phyloP scores from a whole-genome alignment of 2,329 filamentous ascomycete species.

The Penicillium sp. region DNA sequence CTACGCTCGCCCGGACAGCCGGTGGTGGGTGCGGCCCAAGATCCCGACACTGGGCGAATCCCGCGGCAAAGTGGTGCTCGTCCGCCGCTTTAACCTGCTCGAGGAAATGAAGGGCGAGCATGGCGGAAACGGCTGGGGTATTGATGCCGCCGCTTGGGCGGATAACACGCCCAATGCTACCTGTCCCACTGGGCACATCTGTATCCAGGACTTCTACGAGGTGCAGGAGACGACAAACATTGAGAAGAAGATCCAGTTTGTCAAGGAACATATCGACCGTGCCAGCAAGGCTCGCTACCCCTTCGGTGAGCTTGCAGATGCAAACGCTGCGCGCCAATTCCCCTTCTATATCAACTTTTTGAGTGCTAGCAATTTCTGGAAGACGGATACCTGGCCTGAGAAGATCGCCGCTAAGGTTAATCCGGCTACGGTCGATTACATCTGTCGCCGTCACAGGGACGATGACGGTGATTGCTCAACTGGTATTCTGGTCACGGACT shows the following conservation, averaged over 20 bases:
- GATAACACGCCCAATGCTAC: slow-evolving; percentile 78
- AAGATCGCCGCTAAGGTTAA: slow-evolving; percentile 83
- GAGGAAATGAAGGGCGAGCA: slow-evolving; percentile 41
- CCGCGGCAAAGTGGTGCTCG: slow-evolving; percentile 74
- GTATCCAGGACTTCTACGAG: slow-evolving; percentile 93
- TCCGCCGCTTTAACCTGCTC: slow-evolving; percentile 71
- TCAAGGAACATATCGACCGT: slow-evolving; percentile 69
- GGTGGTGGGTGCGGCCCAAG: slow-evolving; percentile 73
- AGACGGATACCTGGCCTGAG: slow-evolving; percentile 85
- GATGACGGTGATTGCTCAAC: slow-evolving; percentile 66
- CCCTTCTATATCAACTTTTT: slow-evolving; percentile 89
- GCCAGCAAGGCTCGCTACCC: slow-evolving; percentile 51
- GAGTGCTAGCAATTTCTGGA: slow-evolving; percentile 91
- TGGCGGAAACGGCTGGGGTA: slow-evolving; percentile 50
- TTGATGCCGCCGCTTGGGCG: slow-evolving; percentile 65
- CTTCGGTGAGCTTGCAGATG: slow-evolving; percentile 30
- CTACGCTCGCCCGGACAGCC: slow-evolving; percentile 55
- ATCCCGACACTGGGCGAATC: slow-evolving; percentile 73
- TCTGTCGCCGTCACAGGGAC: slow-evolving; percentile 50
- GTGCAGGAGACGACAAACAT: slow-evolving; percentile 70
- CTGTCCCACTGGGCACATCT: slow-evolving; percentile 64
- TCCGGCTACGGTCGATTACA: slow-evolving; percentile 59
- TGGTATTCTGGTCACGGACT: slow-evolving; percentile 87
- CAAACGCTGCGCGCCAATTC: slow-evolving; percentile 44
- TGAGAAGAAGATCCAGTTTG: slow-evolving; percentile 69